Evolutionary conservation across 441 rosid genomes (phyloP), one percentile per base, ranked within the genome.

Genomic region (Adansonia rubrostipa): DNA sequence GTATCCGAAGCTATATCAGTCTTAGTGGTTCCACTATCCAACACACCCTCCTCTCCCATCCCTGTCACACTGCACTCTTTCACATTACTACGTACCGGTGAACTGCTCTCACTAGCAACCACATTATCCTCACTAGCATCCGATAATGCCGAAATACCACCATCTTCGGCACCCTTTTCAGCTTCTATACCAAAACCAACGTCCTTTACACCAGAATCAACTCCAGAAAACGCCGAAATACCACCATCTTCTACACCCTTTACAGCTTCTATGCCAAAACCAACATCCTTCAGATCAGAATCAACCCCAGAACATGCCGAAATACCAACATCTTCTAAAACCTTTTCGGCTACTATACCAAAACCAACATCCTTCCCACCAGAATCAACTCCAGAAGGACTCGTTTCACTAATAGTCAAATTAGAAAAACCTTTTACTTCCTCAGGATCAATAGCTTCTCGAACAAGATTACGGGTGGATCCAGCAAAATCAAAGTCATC

Each of bases 361-460:
- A 36, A 54, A 72, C 61, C 61, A 74, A 64, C 22, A 54, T 70
- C 74, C 0, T 60, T 19, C 11, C 47, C 74, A 77, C 44, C 60
- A 20, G 74, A 63, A 9, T 54, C 81, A 13, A 53, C 81, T 60
- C 56, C 63, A 22, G 17, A 15, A n/a, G 47, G 73, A 19, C 20
- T 75, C n/a, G 40, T 73, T 36, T 77, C 77, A 57, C 50, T 44
- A 15, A 77, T 53, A 77, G 58, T 68, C 67, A 85, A 65, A 72
- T 80, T 68, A 28, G 85, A 74, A 78, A 85, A 80, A 2, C 50
- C 71, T 17, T 62, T 64, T 14, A 58, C 80, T 10, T 73, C 76
- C 24, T 68, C 74, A 0, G 79, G 54, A 54, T 40, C 76, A 40
- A 45, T 68, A 66, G 36, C 66, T 48, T 57, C 75, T 1, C 45